These are phyloP conservation scores for Monilinia vaccinii-corymbosi DNA, from an alignment of 2,329 filamentous ascomycete genomes.

Conservation along the genomic window DNA sequence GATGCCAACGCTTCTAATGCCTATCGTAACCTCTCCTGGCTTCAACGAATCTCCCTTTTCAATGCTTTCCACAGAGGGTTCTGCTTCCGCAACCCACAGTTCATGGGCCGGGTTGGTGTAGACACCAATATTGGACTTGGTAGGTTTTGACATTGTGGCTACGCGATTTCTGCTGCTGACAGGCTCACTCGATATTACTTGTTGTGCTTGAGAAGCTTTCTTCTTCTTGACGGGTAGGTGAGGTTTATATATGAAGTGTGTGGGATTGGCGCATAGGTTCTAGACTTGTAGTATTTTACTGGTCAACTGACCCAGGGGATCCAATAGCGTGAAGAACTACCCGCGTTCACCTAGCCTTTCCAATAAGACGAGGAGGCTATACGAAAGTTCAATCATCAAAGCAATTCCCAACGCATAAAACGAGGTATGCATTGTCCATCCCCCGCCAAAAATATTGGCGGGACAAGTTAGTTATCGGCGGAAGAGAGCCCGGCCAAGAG, in stretches of 20 bases:
- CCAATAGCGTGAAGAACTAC: slow-evolving; percentile 4
- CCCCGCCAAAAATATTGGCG: slow-evolving; percentile 7
- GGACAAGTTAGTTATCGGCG: slow-evolving; percentile 6
- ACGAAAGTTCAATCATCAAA: neutral
- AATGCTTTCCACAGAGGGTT: slow-evolving; percentile 68
- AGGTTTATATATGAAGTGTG: too few species aligned
- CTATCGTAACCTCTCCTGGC: slow-evolving; percentile 77
- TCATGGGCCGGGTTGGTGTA: slow-evolving; percentile 92
- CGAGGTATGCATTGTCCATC: neutral
- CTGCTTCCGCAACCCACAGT: slow-evolving; percentile 75
- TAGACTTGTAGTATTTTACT: neutral
- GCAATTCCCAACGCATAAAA: neutral
- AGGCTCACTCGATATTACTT: slow-evolving; percentile 17
- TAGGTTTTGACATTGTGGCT: slow-evolving; percentile 23
- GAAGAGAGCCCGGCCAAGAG: slow-evolving; percentile 10
- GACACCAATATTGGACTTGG: slow-evolving; percentile 87
- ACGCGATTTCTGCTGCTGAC: slow-evolving; percentile 21
- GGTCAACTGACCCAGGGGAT: slow-evolving; percentile 8
- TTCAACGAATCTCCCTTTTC: slow-evolving; percentile 58
- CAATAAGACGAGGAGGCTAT: neutral
- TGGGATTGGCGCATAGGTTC: too few species aligned
- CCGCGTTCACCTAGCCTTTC: slow-evolving; percentile 4
- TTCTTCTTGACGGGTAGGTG: too few species aligned
- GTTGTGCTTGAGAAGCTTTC: neutral
- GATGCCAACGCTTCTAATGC: slow-evolving; percentile 89